Evolutionary conservation across 1,284 basidiomycete genomes (phyloP), one percentile per base, ranked within the genome.

Genomic region (Rhodofomes roseus): DNA sequence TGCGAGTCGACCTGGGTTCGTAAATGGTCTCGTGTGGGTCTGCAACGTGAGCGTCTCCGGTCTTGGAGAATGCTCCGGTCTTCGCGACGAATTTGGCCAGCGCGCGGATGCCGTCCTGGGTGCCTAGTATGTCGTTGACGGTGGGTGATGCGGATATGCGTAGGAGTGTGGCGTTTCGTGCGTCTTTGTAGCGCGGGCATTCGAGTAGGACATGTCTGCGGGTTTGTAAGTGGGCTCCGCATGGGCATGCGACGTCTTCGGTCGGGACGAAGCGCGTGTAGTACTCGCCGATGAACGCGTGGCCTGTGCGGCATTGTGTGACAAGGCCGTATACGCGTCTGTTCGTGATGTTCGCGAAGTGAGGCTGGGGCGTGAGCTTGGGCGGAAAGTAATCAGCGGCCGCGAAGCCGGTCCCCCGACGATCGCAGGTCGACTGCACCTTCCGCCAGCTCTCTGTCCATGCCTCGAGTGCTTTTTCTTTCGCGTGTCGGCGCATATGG

Each of bases 231-330:
- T 27, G 22, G 44, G 65, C 63, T 5, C 66, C 70, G 53, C 73
- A 74, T 18, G 70, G 66, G 66, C 72, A 74, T 40, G 55, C 59
- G 50, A 59, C 58, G 39, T 55, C 18, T 60, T 70, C 66, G 31
- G 53, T 51, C 12, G 68, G 68, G 12, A 71, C 62, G 58, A 73
- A 72, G 12, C 60, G 29, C 4, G 34, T n/a, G 56, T 69, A 66
- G 61, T 69, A 73, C 62, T 73, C 69, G 43, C 73, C 70, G 20
- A 60, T 63, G 65, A 68, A 71, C 4, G 58, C 63, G 51, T 73
- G 71, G 20, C 67, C 67, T 22, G 65, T 73, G 9, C 70, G 60
- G 57, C 65, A 68, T 58, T 74, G 72, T 0, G 64, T 50, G 2
- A 65, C 43, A 1, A 68, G 60, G 29, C 70, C 66, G 57, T 37